Conservation (phyloP, 2,329 filamentous ascomycete genomes). For the Alternaria longipes region DNA sequence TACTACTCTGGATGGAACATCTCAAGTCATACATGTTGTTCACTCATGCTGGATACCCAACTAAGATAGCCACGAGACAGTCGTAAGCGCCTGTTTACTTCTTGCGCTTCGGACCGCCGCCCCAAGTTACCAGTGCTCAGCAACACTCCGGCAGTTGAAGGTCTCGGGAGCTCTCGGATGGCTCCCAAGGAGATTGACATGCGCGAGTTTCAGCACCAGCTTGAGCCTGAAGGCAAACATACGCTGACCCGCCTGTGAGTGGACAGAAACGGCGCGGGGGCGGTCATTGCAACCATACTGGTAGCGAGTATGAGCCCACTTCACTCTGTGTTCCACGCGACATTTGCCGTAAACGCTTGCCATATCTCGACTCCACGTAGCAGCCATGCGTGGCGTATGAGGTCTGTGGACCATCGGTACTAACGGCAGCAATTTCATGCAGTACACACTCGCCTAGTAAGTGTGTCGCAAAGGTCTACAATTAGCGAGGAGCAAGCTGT, state of each 20-base stretch:
- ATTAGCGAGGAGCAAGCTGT: constrained; percentile 28
- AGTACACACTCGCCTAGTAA: constrained; percentile 24
- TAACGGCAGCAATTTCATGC: constrained; percentile 36
- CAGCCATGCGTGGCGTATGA: constrained; percentile 44
- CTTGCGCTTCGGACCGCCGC: constrained; percentile 7
- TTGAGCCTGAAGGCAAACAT: constrained; percentile 52
- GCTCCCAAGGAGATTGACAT: constrained; percentile 57
- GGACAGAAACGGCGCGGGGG: constrained; percentile 13
- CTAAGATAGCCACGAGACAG: background rate
- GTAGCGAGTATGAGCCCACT: constrained; percentile 26
- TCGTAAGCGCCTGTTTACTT: constrained; percentile 3
- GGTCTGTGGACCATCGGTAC: constrained; percentile 37
- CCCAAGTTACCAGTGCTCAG: background rate
- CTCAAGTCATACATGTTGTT: background rate
- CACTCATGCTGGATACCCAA: background rate
- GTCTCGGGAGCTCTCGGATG: constrained; percentile 4
- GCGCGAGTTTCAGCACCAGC: constrained; percentile 72
- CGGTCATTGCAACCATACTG: constrained; percentile 11
- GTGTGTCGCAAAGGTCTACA: constrained; percentile 28
- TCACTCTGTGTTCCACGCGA: constrained; percentile 25
- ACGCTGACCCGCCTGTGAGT: constrained; percentile 9
- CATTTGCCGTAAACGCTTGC: constrained; percentile 36
- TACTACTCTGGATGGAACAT: background rate
- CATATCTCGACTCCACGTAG: constrained; percentile 25
- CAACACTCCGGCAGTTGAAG: constrained; percentile 10